Percentiles rank a stretch among this genome's conserved stretches.
These are phyloP conservation scores for Climacium dendroides DNA, from an alignment of 225 moss, liverwort and hornwort species.

Conservation along the genomic window DNA sequence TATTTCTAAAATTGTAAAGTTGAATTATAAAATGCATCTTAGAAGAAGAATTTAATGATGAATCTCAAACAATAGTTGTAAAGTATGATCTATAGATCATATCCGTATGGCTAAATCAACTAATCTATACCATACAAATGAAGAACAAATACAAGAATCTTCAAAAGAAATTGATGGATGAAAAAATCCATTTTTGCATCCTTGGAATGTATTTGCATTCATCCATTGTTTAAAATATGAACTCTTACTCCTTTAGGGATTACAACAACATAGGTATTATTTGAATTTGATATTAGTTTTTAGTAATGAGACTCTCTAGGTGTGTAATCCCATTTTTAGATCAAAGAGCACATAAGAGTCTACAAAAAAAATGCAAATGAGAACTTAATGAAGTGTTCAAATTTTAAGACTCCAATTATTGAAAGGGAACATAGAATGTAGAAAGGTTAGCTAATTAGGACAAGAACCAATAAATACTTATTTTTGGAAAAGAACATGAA, in stretches of 20 bases:
- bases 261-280: background rate
- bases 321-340: background rate
- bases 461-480: rapidly evolving
- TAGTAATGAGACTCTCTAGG: background rate
- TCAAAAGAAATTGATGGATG: background rate
- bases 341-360: rapidly evolving
- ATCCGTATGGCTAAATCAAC: rapidly evolving
- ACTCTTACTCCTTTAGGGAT: rapidly evolving
- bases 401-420: background rate
- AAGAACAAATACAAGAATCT: background rate
- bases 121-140: background rate
- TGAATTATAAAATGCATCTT: background rate
- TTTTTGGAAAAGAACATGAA: background rate
- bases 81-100: background rate
- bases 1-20: background rate
- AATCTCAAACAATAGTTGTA: too few relatives aligned
- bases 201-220: background rate
- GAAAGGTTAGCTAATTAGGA: rapidly evolving
- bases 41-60: background rate
- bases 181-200: background rate
- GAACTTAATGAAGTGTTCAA: background rate
- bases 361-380: too few relatives aligned
- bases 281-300: background rate
- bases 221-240: background rate
- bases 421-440: rapidly evolving